These are phyloP conservation scores for Cladobotryum mycophilum DNA, from an alignment of 2,329 filamentous ascomycete genomes.

Conservation along the genomic window DNA sequence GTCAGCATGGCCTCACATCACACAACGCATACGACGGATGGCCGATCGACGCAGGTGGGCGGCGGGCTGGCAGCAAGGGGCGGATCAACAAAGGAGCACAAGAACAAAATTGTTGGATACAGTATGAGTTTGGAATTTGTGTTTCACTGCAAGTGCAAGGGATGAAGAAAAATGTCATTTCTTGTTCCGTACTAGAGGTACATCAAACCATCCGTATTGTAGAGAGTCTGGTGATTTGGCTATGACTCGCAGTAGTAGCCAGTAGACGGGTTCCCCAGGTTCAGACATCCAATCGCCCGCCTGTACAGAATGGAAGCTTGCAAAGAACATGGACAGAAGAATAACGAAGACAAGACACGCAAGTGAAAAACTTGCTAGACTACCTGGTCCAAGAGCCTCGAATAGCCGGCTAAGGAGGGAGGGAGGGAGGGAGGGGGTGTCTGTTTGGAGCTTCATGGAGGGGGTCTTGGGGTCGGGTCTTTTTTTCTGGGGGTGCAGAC, in stretches of 20 bases:
- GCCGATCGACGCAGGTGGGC: slow-evolving; percentile 4
- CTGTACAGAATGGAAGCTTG: not conserved
- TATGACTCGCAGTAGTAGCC: slow-evolving; percentile 6
- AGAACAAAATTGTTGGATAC: not conserved
- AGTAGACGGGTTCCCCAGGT: not conserved
- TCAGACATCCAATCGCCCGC: too few species aligned
- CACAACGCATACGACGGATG: not conserved
- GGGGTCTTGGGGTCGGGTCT: too few species aligned
- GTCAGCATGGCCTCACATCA: slow-evolving; percentile 12
- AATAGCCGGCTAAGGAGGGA: slow-evolving; percentile 24
- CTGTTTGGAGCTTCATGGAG: too few species aligned
- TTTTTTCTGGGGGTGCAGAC: not conserved
- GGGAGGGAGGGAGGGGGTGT: not conserved
- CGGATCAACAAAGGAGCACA: not conserved
- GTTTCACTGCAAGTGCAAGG: not conserved
- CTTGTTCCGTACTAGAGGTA: not conserved
- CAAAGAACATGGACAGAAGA: slow-evolving; percentile 7
- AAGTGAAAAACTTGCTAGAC: slow-evolving; percentile 5
- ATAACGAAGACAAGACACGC: slow-evolving; percentile 7
- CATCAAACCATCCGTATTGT: not conserved
- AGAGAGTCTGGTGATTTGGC: not conserved
- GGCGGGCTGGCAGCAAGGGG: not conserved
- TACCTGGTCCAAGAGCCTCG: slow-evolving; percentile 24
- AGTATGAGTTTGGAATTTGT: too few species aligned
- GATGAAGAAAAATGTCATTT: not conserved